Base-by-base conservation (phyloP, 805 yeast species). In the Pichia cabralensis region DNA sequence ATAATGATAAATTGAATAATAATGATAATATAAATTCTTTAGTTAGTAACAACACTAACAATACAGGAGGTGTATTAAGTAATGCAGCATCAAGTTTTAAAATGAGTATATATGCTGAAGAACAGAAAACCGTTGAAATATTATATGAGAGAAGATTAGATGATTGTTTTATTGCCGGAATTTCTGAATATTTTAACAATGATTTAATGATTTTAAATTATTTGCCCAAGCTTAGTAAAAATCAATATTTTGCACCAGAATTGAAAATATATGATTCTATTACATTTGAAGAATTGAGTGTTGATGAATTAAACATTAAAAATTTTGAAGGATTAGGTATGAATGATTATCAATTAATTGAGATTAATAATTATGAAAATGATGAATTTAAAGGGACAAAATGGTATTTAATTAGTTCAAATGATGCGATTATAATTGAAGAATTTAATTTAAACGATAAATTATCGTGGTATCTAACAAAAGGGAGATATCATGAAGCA, bases 301-400 rank as follows among this genome's bases (percentile, higher is more conserved):
- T 77, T 16, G 96, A 89, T 53, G 94, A 80, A 50, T 66, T 89
- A 3, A 74, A 79, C 0, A 55, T 84, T 38, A 70, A 69, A 33
- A 71, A 72, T 22, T 69, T 62, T 30, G 65, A 72, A 16, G 61
- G 65, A 11, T 56, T 84, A 28, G 86, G 94, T 0, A 61, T 81
- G 13, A 88, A 89, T 52, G 97, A 92, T 51, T 83, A 81, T 50
- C 77, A 73, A 43, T 55, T 88, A 30, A 18, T 26, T 14, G 28
- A n/a, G n/a, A 61, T 81, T 13, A 88, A 89, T 52, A 97, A 92
- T 51, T 83, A 81, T 50, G 77, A 73, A 43, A 55, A 86, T 30
- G 15, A 22, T 14, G 28, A 30, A 17, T 17, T 18, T 20, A 16
- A 18, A 6, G 49, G 44, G 0, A 50, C 55, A 1, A 62, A 65